These are phyloP conservation scores for Cadophora sp. DNA, from an alignment of 2,329 filamentous ascomycete species.

Conservation along the genomic window DNA sequence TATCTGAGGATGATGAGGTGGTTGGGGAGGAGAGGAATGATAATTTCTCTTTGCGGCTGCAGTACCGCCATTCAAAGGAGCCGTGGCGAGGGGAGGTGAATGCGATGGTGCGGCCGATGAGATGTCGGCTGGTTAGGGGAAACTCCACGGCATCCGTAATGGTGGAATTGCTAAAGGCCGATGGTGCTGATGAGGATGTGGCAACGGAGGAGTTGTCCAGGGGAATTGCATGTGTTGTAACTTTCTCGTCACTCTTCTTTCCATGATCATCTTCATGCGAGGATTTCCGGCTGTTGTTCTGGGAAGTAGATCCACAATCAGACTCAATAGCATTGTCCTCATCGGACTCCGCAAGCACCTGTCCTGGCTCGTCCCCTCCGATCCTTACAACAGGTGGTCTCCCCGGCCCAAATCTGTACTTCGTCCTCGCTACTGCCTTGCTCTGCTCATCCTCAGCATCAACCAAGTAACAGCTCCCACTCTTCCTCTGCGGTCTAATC, in stretches of 20 bases:
- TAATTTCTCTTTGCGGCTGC: slow-evolving; percentile 51
- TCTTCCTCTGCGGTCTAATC: slow-evolving; percentile 53
- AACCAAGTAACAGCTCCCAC: slow-evolving; percentile 56
- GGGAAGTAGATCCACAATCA: no score
- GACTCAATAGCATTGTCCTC: slow-evolving; percentile 28
- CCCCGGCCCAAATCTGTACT: slow-evolving; percentile 63
- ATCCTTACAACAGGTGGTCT: slow-evolving; percentile 55
- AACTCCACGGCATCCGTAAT: background rate
- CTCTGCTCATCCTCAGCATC: slow-evolving; percentile 48
- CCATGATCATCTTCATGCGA: background rate
- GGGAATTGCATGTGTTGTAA: background rate
- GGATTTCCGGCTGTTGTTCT: no score
- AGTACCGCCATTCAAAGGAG: slow-evolving; percentile 63
- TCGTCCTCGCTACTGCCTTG: slow-evolving; percentile 55
- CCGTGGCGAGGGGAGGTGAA: slow-evolving; percentile 56
- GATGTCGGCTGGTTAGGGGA: background rate
- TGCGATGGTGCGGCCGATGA: slow-evolving; percentile 51
- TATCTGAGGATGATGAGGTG: background rate
- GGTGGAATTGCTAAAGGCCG: background rate
- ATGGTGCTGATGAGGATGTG: no score
- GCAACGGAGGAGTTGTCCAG: no score
- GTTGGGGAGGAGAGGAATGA: background rate
- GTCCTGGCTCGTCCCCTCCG: background rate
- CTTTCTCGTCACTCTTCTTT: background rate
- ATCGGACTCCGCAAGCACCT: slow-evolving; percentile 36